Percentiles rank a stretch among this genome's conserved stretches.
phyloP scores from a whole-genome alignment of 306 rosid genomes.

The Trifolium pratense region DNA sequence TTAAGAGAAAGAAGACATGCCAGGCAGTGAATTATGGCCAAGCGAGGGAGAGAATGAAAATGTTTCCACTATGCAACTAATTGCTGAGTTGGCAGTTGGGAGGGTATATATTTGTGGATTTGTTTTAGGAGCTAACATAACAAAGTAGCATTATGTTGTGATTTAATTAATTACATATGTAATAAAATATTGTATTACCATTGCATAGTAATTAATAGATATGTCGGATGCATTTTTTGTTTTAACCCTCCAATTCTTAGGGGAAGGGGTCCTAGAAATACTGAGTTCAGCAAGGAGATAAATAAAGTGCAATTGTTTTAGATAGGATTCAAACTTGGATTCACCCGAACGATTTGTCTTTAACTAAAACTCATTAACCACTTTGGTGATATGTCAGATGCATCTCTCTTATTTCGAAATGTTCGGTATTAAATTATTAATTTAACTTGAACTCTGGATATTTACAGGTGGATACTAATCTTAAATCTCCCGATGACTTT shows the following conservation, averaged over 20 bases:
- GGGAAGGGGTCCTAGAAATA: no score
- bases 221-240: not conserved
- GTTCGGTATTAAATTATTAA: not conserved
- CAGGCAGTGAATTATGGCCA: not conserved
- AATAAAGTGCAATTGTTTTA: no score
- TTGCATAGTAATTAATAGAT: not conserved
- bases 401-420: not conserved
- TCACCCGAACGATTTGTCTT: no score
- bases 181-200: not conserved
- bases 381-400: not conserved
- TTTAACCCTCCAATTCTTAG: no score
- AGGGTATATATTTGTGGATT: not conserved
- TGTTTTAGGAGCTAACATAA: not conserved
- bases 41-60: not conserved
- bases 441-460: slow-evolving; percentile 35
- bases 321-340: no score
- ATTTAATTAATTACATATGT: not conserved
- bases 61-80: not conserved
- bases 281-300: no score
- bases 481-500: slow-evolving; percentile 74
- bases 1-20: not conserved
- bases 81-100: not conserved
- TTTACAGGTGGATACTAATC: slow-evolving; percentile 83
- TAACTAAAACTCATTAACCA: no score
- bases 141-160: not conserved